These are phyloP conservation scores for Delphinella strobiligena DNA, from an alignment of 2,329 filamentous ascomycete genomes.

Conservation along the genomic window DNA sequence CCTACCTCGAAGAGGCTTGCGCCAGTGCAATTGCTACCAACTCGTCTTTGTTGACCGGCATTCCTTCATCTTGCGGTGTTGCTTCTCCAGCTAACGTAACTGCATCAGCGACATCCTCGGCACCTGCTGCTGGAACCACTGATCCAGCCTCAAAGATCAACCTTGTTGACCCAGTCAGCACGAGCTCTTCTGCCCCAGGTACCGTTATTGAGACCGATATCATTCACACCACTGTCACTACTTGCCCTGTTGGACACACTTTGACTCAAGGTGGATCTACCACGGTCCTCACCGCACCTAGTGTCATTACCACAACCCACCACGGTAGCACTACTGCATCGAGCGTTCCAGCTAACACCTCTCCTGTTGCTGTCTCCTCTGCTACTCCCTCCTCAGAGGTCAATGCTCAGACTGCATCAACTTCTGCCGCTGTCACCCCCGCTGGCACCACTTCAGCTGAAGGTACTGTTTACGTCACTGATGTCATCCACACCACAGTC, in stretches of 20 bases:
- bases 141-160: neutral
- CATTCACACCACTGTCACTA: conserved; percentile 6
- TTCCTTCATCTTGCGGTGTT: conserved; percentile 37
- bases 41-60: conserved; percentile 72
- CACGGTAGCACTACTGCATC: conserved; percentile 13
- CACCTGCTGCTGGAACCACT: neutral
- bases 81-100: conserved; percentile 5
- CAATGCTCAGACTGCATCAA: conserved; percentile 24
- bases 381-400: conserved; percentile 7
- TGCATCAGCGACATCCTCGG: neutral
- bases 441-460: conserved; percentile 6
- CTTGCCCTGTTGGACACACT: conserved; percentile 6
- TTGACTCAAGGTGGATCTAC: conserved; percentile 4
- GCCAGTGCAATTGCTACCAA: conserved; percentile 61
- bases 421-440: conserved; percentile 9
- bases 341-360: conserved; percentile 10
- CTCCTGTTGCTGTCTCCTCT: conserved; percentile 2
- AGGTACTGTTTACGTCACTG: conserved; percentile 7
- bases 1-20: conserved; percentile 88
- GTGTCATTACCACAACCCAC: conserved; percentile 10
- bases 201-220: conserved; percentile 7
- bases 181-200: conserved; percentile 1
- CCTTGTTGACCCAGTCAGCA: neutral
- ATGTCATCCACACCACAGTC: conserved; percentile 5
- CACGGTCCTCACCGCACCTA: conserved; percentile 11